These are phyloP conservation scores for Zarea fungicola DNA, from an alignment of 2,329 filamentous ascomycete species.

Conservation along the genomic window DNA sequence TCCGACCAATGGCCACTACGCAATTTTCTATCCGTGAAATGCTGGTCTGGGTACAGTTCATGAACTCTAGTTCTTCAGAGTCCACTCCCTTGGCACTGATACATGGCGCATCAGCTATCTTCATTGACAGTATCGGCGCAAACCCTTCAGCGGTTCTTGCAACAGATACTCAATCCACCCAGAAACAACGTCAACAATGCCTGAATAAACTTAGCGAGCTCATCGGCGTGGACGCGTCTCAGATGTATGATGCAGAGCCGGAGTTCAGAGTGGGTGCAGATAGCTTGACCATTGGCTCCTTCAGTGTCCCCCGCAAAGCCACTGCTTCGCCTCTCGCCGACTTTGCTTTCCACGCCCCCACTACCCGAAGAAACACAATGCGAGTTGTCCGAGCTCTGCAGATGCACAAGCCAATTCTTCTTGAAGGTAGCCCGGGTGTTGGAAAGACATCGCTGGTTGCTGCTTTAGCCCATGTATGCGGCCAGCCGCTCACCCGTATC, in stretches of 20 bases:
- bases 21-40: conserved; percentile 89
- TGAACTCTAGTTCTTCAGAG: conserved; percentile 59
- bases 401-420: conserved; percentile 81
- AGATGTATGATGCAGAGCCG: conserved; percentile 60
- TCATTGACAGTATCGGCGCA: conserved; percentile 89
- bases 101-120: conserved; percentile 92
- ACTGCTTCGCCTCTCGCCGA: conserved; percentile 31
- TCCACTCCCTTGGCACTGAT: conserved; percentile 49
- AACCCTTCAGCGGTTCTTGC: conserved; percentile 87
- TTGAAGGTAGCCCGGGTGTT: conserved; percentile 96
- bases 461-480: conserved; percentile 73
- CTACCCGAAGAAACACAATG: conserved; percentile 85
- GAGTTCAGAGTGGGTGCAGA: conserved; percentile 48
- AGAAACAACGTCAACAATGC: conserved; percentile 67
- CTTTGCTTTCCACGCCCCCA: conserved; percentile 76
- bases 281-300: conserved; percentile 65
- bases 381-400: conserved; percentile 85
- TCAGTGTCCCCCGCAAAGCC: conserved; percentile 54
- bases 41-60: conserved; percentile 87
- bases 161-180: conserved; percentile 62
- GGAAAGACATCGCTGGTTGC: conserved; percentile 93
- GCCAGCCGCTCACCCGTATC: conserved; percentile 81
- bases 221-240: conserved; percentile 55
- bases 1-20: conserved; percentile 68
- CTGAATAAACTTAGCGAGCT: conserved; percentile 66